Evolutionary conservation across 805 yeast genomes (phyloP).

Genomic region (Zygosaccharomyces siamensis): DNA sequence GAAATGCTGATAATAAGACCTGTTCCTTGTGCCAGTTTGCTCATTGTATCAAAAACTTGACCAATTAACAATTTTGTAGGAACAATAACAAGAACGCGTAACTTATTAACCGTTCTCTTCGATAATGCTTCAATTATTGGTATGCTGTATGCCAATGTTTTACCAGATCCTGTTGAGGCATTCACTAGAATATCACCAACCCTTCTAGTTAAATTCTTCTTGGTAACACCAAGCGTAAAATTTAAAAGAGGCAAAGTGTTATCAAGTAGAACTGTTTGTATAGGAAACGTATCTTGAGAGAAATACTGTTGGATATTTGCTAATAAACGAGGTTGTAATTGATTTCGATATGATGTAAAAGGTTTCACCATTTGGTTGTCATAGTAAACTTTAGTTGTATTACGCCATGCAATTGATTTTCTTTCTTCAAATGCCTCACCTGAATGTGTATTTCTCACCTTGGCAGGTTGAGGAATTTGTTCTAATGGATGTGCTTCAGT

Average conservation of each 20-base stretch:
- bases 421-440: slow-evolving; percentile 40
- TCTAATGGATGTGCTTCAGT: slow-evolving; percentile 43
- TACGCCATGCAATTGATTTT: slow-evolving; percentile 34
- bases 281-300: slow-evolving; percentile 31
- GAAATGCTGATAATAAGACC: slow-evolving; percentile 49
- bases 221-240: slow-evolving; percentile 24
- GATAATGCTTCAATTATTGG: slow-evolving; percentile 73
- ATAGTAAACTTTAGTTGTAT: slow-evolving; percentile 28
- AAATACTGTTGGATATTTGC: slow-evolving; percentile 29
- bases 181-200: slow-evolving; percentile 80
- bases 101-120: slow-evolving; percentile 59
- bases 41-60: slow-evolving; percentile 71
- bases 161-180: slow-evolving; percentile 95
- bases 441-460: slow-evolving; percentile 29
- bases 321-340: slow-evolving; percentile 31
- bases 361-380: slow-evolving; percentile 27
- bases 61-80: slow-evolving; percentile 86
- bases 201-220: slow-evolving; percentile 45
- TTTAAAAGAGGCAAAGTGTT: slow-evolving; percentile 26
- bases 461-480: slow-evolving; percentile 81
- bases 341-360: slow-evolving; percentile 17
- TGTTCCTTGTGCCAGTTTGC: slow-evolving; percentile 59
- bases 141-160: slow-evolving; percentile 80
- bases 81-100: slow-evolving; percentile 72
- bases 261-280: slow-evolving; percentile 31